phyloP scores from a whole-genome alignment of 208 protist species.

The Acanthamoeba royreba region DNA sequence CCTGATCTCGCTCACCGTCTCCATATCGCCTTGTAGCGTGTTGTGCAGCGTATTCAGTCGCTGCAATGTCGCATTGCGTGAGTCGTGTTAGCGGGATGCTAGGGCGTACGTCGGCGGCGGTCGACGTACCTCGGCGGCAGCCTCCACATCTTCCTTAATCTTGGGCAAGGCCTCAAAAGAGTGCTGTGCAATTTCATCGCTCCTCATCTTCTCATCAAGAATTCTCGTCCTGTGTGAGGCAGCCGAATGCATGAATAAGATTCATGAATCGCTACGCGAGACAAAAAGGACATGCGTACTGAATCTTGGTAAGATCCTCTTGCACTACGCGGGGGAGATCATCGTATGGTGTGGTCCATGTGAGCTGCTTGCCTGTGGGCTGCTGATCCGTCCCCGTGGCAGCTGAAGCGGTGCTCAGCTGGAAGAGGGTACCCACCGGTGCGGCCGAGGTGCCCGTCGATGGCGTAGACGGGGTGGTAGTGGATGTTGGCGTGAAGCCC shows the following conservation, averaged over 20 bases:
- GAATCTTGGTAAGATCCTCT: conserved; percentile 38
- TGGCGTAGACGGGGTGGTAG: background rate
- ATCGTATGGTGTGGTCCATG: background rate
- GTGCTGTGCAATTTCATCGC: conserved; percentile 30
- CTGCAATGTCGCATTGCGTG: too few species aligned
- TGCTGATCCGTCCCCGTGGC: background rate
- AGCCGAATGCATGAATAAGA: background rate
- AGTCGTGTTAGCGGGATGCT: background rate
- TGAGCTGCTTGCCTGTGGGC: background rate
- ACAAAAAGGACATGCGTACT: background rate
- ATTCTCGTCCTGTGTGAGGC: background rate
- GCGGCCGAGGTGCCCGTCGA: background rate
- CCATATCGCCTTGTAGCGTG: conserved; percentile 2
- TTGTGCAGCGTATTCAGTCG: background rate
- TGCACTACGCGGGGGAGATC: background rate
- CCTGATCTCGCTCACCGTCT: background rate
- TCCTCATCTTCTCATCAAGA: background rate
- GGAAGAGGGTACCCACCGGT: background rate
- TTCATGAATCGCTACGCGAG: background rate
- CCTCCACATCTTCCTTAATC: background rate
- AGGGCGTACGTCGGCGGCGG: background rate
- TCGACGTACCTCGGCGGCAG: background rate
- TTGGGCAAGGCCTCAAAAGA: background rate
- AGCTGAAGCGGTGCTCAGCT: background rate
- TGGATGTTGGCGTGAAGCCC: background rate